These are phyloP conservation scores for Trichoderma koningiopsis DNA, from an alignment of 2,329 filamentous ascomycete genomes.

Conservation along the genomic window DNA sequence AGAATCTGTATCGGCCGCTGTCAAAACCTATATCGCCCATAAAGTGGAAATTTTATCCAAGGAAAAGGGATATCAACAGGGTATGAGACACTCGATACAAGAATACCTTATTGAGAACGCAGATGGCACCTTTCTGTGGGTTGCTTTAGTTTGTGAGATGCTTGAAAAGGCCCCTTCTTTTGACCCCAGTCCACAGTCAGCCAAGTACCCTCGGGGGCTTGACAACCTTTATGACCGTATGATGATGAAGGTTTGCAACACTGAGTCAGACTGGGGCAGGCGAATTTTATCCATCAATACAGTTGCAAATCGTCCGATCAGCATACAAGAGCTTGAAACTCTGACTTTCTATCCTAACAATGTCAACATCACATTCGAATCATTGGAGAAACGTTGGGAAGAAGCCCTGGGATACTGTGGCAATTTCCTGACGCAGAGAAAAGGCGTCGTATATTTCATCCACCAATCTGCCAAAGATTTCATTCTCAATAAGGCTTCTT, in stretches of 20 bases:
- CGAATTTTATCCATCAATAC: conserved; percentile 39
- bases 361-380: background rate
- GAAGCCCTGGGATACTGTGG: conserved; percentile 37
- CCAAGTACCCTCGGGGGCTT: conserved; percentile 39
- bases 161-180: background rate
- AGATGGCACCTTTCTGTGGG: conserved; percentile 39
- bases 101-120: conserved; percentile 36
- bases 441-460: conserved; percentile 40
- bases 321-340: conserved; percentile 34
- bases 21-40: conserved; percentile 42
- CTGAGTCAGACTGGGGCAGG: conserved; percentile 34
- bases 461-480: conserved; percentile 51
- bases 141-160: conserved; percentile 26
- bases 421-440: conserved; percentile 43
- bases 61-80: conserved; percentile 23
- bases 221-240: conserved; percentile 43
- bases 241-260: conserved; percentile 37
- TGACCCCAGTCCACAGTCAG: background rate
- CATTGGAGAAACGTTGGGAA: background rate
- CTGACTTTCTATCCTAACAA: background rate
- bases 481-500: conserved; percentile 30
- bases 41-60: conserved; percentile 38
- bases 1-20: conserved; percentile 39
- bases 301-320: conserved; percentile 41
- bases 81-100: conserved; percentile 22